phyloP scores from a whole-genome alignment of 139 green algal genomes.

The Ettlia oleoabundans region DNA sequence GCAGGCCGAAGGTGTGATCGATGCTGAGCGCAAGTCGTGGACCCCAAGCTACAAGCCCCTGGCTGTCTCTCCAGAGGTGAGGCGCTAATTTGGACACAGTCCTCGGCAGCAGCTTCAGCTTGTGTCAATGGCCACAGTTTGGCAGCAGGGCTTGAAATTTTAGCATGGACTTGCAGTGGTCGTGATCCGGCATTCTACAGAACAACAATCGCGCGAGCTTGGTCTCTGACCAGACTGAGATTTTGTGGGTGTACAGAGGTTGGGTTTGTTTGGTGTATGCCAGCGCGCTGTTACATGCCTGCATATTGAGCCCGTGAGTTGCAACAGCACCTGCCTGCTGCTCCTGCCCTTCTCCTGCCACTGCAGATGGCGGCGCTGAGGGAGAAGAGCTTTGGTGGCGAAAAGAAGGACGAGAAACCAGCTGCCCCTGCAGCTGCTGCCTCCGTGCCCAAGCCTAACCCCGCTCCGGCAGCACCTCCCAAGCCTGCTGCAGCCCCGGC shows the following conservation, averaged over 20 bases:
- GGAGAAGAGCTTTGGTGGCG: background rate
- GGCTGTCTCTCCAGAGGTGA: background rate
- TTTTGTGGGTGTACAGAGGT: too few species aligned
- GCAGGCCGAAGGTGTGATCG: background rate
- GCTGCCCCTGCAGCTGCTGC: background rate
- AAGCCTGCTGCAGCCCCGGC: background rate
- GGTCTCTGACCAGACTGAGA: too few species aligned
- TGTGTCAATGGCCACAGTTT: too few species aligned
- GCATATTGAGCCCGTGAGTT: too few species aligned
- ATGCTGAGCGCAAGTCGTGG: background rate
- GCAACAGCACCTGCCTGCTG: too few species aligned
- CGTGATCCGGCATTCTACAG: too few species aligned
- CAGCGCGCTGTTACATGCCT: too few species aligned
- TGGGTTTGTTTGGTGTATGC: too few species aligned
- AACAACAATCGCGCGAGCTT: too few species aligned
- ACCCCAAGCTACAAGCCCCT: background rate
- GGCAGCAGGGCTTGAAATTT: too few species aligned
- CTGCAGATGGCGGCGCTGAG: background rate
- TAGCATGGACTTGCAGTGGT: too few species aligned
- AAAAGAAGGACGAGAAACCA: background rate
- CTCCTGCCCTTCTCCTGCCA: background rate
- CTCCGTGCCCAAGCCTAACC: too few species aligned
- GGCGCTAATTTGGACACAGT: background rate
- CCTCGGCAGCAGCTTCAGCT: background rate
- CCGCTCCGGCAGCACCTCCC: background rate